Evolutionary conservation across 2,329 filamentous ascomycete species (phyloP).

Genomic region (Coniella lustricola): DNA sequence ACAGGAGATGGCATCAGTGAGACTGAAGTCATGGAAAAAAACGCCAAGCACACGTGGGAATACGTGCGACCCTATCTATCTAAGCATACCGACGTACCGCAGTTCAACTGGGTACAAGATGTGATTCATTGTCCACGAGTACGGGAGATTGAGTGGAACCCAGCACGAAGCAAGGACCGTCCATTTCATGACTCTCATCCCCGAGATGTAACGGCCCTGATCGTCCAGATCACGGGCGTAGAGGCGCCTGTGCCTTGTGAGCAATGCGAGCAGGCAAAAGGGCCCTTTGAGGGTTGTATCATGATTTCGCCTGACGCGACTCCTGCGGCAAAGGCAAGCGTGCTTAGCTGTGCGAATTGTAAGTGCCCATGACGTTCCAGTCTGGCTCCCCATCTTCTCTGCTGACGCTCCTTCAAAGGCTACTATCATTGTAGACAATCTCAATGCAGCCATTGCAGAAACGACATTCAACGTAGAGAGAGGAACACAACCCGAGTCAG

Average conservation of each 20-base stretch:
- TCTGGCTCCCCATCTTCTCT: too few species aligned
- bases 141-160: slow-evolving; percentile 26
- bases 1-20: neutral
- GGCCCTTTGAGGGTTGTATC: slow-evolving; percentile 26
- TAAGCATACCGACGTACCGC: slow-evolving; percentile 12
- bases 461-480: neutral
- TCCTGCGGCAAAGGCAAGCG: slow-evolving; percentile 1
- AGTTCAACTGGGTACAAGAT: slow-evolving; percentile 17
- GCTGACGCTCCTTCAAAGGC: neutral
- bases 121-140: slow-evolving; percentile 22
- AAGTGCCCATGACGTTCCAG: neutral
- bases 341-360: slow-evolving; percentile 14
- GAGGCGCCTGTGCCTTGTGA: slow-evolving; percentile 21
- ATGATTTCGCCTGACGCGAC: slow-evolving; percentile 5
- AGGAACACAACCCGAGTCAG: neutral
- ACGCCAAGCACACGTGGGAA: slow-evolving; percentile 20
- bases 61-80: slow-evolving; percentile 22
- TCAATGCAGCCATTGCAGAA: slow-evolving; percentile 7
- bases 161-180: slow-evolving; percentile 14
- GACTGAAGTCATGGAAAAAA: neutral
- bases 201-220: slow-evolving; percentile 23
- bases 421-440: slow-evolving; percentile 14
- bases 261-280: slow-evolving; percentile 20
- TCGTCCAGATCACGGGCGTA: slow-evolving; percentile 28
- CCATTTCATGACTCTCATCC: slow-evolving; percentile 20